Evolutionary conservation across 1,139 yeast genomes (phyloP).

Genomic region (Hanseniaspora gamundiae): DNA sequence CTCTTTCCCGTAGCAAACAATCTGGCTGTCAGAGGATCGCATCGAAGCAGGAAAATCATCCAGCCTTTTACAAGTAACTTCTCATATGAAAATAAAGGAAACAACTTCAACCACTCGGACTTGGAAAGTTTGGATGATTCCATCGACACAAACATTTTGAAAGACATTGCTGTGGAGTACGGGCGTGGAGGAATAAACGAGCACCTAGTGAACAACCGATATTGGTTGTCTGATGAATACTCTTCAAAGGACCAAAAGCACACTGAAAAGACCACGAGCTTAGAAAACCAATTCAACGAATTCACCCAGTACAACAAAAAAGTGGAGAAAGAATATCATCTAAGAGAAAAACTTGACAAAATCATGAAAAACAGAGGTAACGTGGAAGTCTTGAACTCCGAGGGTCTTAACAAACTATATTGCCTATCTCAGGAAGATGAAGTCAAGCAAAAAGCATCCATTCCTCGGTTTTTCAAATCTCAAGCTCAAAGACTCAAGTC

Average conservation of each 20-base stretch:
- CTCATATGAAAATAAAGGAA: background rate
- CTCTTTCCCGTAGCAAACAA: background rate
- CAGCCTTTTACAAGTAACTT: slow-evolving; percentile 8
- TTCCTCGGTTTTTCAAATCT: background rate
- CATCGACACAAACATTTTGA: slow-evolving; percentile 11
- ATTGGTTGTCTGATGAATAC: slow-evolving; percentile 14
- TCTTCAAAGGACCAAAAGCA: slow-evolving; percentile 6
- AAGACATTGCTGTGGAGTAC: slow-evolving; percentile 13
- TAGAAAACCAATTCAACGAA: slow-evolving; percentile 9
- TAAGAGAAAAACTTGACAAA: slow-evolving; percentile 16
- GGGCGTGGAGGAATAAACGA: slow-evolving; percentile 14
- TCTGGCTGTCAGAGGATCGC: slow-evolving; percentile 7
- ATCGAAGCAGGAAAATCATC: slow-evolving; percentile 15
- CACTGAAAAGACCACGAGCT: slow-evolving; percentile 5
- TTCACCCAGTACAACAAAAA: slow-evolving; percentile 15
- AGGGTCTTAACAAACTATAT: slow-evolving; percentile 8
- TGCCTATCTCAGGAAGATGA: background rate
- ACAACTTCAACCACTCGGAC: slow-evolving; percentile 3
- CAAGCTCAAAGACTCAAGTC: background rate
- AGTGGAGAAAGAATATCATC: slow-evolving; percentile 14
- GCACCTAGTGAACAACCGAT: slow-evolving; percentile 12
- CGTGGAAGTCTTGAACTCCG: slow-evolving; percentile 13
- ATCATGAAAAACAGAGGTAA: slow-evolving; percentile 12
- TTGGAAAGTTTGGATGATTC: slow-evolving; percentile 7
- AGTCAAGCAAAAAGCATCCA: background rate